Evolutionary conservation across 306 rosid species (phyloP).

Genomic region (Prunus padus): DNA sequence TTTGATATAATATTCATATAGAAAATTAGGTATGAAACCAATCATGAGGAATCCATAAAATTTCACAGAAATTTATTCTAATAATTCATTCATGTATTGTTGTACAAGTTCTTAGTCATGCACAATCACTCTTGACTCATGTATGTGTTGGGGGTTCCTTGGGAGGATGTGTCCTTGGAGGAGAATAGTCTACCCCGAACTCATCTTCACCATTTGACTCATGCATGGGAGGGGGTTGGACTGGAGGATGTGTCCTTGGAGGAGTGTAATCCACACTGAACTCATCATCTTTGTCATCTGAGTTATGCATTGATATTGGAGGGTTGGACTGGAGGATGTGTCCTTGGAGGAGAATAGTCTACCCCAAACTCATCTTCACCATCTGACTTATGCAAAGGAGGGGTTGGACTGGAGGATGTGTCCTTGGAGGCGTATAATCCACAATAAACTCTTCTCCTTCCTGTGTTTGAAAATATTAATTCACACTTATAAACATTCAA

Average conservation of each 20-base stretch:
- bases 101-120: background rate
- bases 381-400: background rate
- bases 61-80: too few species aligned
- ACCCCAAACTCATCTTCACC: background rate
- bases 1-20: too few species aligned
- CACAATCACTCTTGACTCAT: background rate
- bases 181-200: background rate
- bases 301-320: too few species aligned
- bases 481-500: too few species aligned
- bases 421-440: too few species aligned
- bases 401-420: background rate
- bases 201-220: background rate
- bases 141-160: background rate
- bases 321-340: background rate
- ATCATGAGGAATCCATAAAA: too few species aligned
- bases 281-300: too few species aligned
- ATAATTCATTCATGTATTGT: background rate
- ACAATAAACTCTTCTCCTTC: too few species aligned
- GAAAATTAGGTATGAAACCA: too few species aligned
- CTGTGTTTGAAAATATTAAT: too few species aligned
- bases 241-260: conserved; percentile 7
- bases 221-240: background rate
- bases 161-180: background rate
- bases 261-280: background rate
- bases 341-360: background rate